A percentile compares a stretch with the other conserved stretches of the same genome.
Conservation (phyloP, 1,284 basidiomycete species). For the Naganishia albida region DNA sequence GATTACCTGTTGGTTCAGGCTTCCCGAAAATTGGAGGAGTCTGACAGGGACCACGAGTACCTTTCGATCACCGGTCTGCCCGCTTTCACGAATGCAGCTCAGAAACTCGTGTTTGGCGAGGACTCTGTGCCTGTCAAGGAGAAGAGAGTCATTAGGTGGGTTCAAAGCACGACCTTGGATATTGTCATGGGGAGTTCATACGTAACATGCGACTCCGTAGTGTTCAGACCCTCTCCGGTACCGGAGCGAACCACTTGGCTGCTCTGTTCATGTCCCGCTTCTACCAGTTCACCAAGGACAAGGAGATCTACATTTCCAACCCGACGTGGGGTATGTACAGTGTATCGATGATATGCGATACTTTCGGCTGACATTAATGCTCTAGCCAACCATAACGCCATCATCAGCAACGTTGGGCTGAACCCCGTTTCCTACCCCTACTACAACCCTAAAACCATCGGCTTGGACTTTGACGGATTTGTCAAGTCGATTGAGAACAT, state of each 20-base stretch:
- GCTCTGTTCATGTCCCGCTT: conserved; percentile 80
- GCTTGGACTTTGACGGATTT: conserved; percentile 77
- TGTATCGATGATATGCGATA: background rate
- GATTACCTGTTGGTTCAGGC: conserved; percentile 3
- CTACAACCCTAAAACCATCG: conserved; percentile 85
- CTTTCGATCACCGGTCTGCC: conserved; percentile 86
- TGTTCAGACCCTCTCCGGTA: conserved; percentile 91
- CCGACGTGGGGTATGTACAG: conserved; percentile 82
- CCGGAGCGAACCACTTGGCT: conserved; percentile 90
- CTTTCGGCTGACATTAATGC: background rate
- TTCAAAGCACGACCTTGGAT: background rate
- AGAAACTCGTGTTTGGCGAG: conserved; percentile 74
- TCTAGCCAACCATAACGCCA: conserved; percentile 83
- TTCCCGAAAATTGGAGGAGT: conserved; percentile 23
- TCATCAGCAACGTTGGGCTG: conserved; percentile 81
- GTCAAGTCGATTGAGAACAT: conserved; percentile 60
- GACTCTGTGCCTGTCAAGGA: conserved; percentile 71
- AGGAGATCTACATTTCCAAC: conserved; percentile 76
- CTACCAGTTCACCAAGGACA: conserved; percentile 70
- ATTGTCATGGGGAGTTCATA: background rate
- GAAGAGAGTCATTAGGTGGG: conserved; percentile 60
- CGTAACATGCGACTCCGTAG: conserved; percentile 52
- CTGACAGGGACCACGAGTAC: conserved; percentile 84
- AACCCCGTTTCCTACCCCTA: conserved; percentile 81
- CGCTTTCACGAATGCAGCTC: conserved; percentile 75